Percentiles rank a stretch among this genome's conserved stretches.
phyloP scores from a whole-genome alignment of 805 yeast species.

The Martiniozyma abietophila region DNA sequence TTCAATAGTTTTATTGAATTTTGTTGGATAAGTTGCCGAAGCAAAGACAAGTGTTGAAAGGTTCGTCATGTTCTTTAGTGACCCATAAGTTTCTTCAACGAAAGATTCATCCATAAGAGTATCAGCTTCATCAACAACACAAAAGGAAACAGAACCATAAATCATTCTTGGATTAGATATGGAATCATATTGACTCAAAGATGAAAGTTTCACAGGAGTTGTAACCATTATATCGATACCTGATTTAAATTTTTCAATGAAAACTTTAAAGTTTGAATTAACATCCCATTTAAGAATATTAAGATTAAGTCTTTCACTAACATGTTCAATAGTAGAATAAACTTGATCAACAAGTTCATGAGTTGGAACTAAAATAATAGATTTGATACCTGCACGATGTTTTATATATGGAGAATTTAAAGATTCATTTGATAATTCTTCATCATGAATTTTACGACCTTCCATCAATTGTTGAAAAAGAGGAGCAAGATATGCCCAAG shows the following conservation, averaged over 20 bases:
- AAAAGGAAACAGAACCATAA: conserved; percentile 40
- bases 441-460: conserved; percentile 32
- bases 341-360: conserved; percentile 85
- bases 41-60: conserved; percentile 63
- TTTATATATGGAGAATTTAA: conserved; percentile 10
- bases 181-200: conserved; percentile 25
- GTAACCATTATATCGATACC: conserved; percentile 76
- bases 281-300: conserved; percentile 52
- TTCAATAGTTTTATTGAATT: conserved; percentile 54
- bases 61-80: conserved; percentile 39
- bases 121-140: conserved; percentile 91
- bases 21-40: conserved; percentile 84
- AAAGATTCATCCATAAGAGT: conserved; percentile 80
- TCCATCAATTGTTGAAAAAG: conserved; percentile 59
- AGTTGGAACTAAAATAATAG: conserved; percentile 81
- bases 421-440: conserved; percentile 14
- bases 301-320: conserved; percentile 30
- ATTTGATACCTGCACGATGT: conserved; percentile 42
- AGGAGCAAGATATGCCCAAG: conserved; percentile 84
- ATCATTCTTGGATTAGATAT: conserved; percentile 27
- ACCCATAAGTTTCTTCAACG: conserved; percentile 51
- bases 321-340: conserved; percentile 31
- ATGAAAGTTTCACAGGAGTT: conserved; percentile 66
- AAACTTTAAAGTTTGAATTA: conserved; percentile 44
- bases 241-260: conserved; percentile 36